Base-by-base conservation (phyloP, 495 filamentous ascomycete genomes). In the Durotheca rogersii region DNA sequence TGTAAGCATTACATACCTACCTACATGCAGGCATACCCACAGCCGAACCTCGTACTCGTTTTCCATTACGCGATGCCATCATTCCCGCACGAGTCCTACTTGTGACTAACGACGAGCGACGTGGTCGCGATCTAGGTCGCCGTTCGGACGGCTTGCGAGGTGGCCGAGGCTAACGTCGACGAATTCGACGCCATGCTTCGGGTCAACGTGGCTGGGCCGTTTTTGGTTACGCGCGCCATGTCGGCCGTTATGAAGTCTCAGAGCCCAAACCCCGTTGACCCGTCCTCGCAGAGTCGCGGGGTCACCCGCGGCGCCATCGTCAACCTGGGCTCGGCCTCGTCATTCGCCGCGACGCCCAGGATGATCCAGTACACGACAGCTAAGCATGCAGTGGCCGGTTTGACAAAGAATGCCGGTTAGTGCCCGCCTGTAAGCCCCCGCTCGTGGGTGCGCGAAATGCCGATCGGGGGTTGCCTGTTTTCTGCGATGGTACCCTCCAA, bases 331-430 rank as follows among this genome's bases (percentile, higher is more conserved):
- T 79, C 74, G 0, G 65, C 70, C 9, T 67, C 63, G 15, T 75
- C 74, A 0, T 56, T 69, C 2, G 38, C 70, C 3, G 50, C 66
- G 0, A 58, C 17, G 0, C 46, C 27, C 3, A 3, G 19, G 4
- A 15, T 67, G 0, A 56, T 68, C 17, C 67, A 66, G 2, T 81
- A 81, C 37, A 70, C 64, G 0, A 64, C 74, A 0, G 65, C 72
- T 0, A 82, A 82, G 44, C 75, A 79, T 43, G 77, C 75, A 0
- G 61, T 75, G 2, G 21, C 75, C 0, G 76, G 72, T 1, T 69
- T 82, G 41, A 75, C 73, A 31, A 71, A 68, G 38, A 69, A 62
- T 25, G 72, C 70, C 2, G 66, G 70, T 72, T 50, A 47, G 58
- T 40, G 2, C 11, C 18, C 23, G 9, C 9, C 23, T 27, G 23